These are phyloP conservation scores for Pisolithus tinctorius DNA, from an alignment of 768 basidiomycete genomes.

Conservation along the genomic window DNA sequence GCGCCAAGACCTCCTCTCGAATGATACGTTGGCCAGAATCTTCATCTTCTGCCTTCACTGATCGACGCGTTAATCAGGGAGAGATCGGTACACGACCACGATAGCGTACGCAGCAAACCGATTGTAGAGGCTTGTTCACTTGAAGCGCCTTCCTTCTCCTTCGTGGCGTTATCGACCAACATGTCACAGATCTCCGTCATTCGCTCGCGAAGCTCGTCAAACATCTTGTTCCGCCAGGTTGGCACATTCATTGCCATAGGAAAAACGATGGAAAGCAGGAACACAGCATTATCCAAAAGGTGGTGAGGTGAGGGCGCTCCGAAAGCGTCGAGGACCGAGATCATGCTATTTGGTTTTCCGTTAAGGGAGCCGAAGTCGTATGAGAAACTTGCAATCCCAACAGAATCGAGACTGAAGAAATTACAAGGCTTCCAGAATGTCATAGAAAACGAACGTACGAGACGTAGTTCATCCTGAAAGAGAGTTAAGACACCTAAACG, in stretches of 20 bases:
- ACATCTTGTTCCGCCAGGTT: no score
- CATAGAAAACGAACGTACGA: constrained; percentile 5
- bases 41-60: constrained; percentile 32
- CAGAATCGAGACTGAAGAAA: constrained; percentile 32
- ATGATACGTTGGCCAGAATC: constrained; percentile 21
- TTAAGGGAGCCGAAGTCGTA: constrained; percentile 38
- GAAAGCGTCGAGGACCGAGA: constrained; percentile 12
- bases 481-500: neutral
- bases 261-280: constrained; percentile 29
- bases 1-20: constrained; percentile 21
- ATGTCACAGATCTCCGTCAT: no score
- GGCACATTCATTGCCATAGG: constrained; percentile 1
- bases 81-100: neutral
- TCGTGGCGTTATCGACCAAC: no score
- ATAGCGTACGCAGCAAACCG: no score
- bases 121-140: no score
- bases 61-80: neutral
- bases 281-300: constrained; percentile 6
- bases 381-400: constrained; percentile 40
- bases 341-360: constrained; percentile 25
- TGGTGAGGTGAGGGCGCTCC: constrained; percentile 9
- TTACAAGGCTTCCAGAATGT: neutral
- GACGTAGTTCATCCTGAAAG: constrained; percentile 20
- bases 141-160: constrained; percentile 11
- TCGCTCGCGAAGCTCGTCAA: no score